Base-by-base conservation (phyloP, 345 rosid genomes). In the Camelina laxa region DNA sequence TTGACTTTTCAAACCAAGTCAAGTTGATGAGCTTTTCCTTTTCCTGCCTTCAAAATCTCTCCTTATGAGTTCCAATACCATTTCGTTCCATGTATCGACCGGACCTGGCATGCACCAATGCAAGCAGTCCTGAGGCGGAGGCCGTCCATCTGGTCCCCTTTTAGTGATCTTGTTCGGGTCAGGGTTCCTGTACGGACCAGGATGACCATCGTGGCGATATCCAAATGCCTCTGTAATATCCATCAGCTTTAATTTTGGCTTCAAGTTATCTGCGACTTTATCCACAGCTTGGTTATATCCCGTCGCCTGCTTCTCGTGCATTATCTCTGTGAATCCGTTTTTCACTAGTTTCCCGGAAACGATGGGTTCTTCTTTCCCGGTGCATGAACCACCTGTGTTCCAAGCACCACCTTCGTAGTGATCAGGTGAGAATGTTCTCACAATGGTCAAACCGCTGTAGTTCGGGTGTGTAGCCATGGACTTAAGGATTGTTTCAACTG, bases 31-130 rank as follows among this genome's bases (percentile, higher is more conserved):
- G 63, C 27, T 75, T 15, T 11, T 75, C 45, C 9, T 64, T 73
- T 57, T 21, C 5, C 61, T 64, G 63, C 80, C 82, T 64, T 88
- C 92, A 10, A 67, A 70, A 65, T 95, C 97, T 83, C 92, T 86
- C 71, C 90, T 84, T 61, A 88, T 84, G 36, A 78, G 76, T 77
- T 95, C 99, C 27, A 95, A 86, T 71, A 92, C 96, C 54, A 95
- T 73, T 73, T 95, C 99, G 38, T 95, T 95, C 98, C 99, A 95
- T 27, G 87, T 87, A 75, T 95, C 99, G 0, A 95, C 93, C 0
- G 99, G 98, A 21, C 99, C 99, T 0, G 98, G 96, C 99, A 95
- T 92, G 89, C 98, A 95, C 99, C 99, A 95, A 81, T 95, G 99
- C 59, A 95, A 80, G 87, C 99, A 95, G 73, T 95, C 98, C 78